These are phyloP conservation scores for Suillus americanus DNA, from an alignment of 768 basidiomycete genomes.

Conservation along the genomic window DNA sequence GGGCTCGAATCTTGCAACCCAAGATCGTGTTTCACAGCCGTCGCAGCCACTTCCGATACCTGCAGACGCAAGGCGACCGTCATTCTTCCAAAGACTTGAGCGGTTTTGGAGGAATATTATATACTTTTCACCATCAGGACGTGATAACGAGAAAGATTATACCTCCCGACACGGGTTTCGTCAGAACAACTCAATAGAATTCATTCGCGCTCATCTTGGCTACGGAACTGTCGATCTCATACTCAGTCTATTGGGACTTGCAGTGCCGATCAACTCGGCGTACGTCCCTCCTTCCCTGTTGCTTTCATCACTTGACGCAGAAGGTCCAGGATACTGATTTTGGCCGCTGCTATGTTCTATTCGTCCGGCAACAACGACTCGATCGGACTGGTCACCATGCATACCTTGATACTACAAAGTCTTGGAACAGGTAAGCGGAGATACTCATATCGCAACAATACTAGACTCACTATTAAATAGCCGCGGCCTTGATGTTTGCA, in stretches of 20 bases:
- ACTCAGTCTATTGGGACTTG: conserved; percentile 42
- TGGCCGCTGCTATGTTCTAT: conserved; percentile 26
- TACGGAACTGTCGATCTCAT: conserved; percentile 48
- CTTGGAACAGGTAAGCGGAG: conserved; percentile 37
- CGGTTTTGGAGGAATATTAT: conserved; percentile 10
- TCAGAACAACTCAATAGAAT: conserved; percentile 33
- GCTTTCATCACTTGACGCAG: neutral
- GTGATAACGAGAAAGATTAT: conserved; percentile 8
- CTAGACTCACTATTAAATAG: conserved; percentile 8
- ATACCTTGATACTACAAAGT: conserved; percentile 37
- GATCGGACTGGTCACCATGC: conserved; percentile 43
- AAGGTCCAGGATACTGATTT: conserved; percentile 35
- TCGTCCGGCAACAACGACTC: conserved; percentile 13
- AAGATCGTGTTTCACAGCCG: conserved; percentile 39
- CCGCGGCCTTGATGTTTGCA: conserved; percentile 44
- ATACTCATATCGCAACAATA: neutral
- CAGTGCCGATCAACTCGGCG: conserved; percentile 46
- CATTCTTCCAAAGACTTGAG: conserved; percentile 2
- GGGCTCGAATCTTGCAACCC: conserved; percentile 49
- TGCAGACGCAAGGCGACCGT: conserved; percentile 1
- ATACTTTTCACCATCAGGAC: conserved; percentile 7
- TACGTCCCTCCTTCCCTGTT: conserved; percentile 12
- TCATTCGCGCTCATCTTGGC: conserved; percentile 40
- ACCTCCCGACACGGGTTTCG: conserved; percentile 17
- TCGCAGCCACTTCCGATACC: conserved; percentile 12